Evolutionary conservation across 179 eudicot genomes (phyloP), one percentile per base, ranked within the genome.

Genomic region (Silene noctiflora): DNA sequence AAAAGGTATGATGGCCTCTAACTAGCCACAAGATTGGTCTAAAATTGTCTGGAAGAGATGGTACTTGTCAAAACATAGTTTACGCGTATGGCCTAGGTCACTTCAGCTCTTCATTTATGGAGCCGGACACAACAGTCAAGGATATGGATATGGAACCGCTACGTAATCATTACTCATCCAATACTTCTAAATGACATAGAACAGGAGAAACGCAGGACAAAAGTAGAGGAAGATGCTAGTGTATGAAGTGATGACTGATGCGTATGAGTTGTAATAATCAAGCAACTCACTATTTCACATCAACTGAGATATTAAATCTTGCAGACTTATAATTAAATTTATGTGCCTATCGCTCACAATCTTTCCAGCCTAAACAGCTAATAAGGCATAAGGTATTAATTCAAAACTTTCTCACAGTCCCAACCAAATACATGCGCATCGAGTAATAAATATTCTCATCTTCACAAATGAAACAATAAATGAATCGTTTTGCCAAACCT

Each of bases 401-500:
- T 14, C 12, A 69, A 42, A 69, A 20, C 5, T 65, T 29, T 19
- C 21, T 17, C 21, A 7, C 17, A 12, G 29, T 4, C 29, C 67
- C 1, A 2, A 24, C 67, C 33, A 10, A 25, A 10, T 62, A 27
- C 33, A 21, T 62, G 24, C 9, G 17, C 12, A 63, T 63, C 16
- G 13, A 55, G 59, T 55, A 55, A 17, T 55, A 55, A 0, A 19
- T 63, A 60, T 66, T 13, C 25, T 17, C 5, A 24, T 42, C 58
- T 53, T 62, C 65, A 4, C 42, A 24, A 44, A 24, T 59, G n/a
- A 61, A 61, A 11, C 35, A 69, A 56, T 6, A 20, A n/a, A 69
- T 14, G 56, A 22, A 53, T 22, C 4, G 68, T 51, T 21, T 31
- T 31, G 29, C 4, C 76, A 22, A n/a, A 85, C 90, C 90, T 87